A percentile compares a stretch with the other conserved stretches of the same genome.
phyloP scores from a whole-genome alignment of 2,329 filamentous ascomycete species.

The Phialocephala sp. region DNA sequence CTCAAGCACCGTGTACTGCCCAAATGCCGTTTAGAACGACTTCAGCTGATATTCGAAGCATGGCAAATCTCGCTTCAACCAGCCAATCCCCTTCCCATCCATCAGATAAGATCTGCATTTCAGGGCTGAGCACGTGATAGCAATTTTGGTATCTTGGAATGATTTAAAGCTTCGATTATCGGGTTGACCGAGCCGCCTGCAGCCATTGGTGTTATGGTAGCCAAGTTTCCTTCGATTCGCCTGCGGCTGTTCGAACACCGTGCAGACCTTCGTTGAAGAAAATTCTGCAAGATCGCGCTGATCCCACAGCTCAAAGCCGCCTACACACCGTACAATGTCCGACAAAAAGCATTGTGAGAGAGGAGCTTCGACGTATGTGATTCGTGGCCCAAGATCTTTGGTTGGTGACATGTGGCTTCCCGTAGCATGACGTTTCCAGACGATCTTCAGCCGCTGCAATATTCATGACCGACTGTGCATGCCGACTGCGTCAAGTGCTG shows the following conservation, averaged over 20 bases:
- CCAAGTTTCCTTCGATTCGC: not conserved
- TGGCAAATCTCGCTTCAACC: not conserved
- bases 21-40: not conserved
- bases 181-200: constrained; percentile 1
- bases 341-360: not conserved
- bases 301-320: constrained; percentile 2
- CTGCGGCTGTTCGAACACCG: not conserved
- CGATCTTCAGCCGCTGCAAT: not conserved
- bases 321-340: not conserved
- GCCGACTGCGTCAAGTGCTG: not conserved
- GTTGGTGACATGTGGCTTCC: not conserved
- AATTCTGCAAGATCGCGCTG: constrained; percentile 6
- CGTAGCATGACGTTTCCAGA: not conserved
- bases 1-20: not conserved
- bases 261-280: not conserved
- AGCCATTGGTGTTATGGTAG: not conserved
- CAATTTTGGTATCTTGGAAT: not conserved
- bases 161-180: not conserved
- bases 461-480: not conserved
- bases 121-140: not conserved
- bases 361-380: not conserved
- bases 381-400: not conserved
- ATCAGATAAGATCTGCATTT: constrained; percentile 2
- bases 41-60: not conserved
- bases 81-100: not conserved